phyloP scores from a whole-genome alignment of 495 filamentous ascomycete genomes.

The Cladorrhinum samala region DNA sequence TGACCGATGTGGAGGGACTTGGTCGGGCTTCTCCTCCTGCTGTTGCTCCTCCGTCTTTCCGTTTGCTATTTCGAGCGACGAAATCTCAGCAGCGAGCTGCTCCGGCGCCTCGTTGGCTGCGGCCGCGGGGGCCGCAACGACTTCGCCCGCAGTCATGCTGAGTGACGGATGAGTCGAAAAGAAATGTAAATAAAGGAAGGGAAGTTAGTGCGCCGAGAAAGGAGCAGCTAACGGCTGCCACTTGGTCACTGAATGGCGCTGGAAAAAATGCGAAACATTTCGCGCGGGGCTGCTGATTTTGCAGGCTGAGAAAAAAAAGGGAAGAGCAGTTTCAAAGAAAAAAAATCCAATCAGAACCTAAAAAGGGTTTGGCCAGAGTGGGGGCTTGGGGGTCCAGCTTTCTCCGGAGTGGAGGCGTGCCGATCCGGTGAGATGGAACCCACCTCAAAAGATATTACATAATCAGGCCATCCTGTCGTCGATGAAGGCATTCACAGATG shows the following conservation, averaged over 20 bases:
- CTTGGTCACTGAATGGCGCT: conserved; percentile 24
- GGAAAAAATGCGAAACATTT: conserved; percentile 16
- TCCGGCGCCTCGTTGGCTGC: conserved; percentile 11
- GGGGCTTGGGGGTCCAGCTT: not conserved
- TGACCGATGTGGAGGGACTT: conserved; percentile 42
- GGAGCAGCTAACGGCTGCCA: conserved; percentile 22
- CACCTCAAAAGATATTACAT: too few relatives aligned
- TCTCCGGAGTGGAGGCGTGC: not conserved
- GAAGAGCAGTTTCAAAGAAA: conserved; percentile 9
- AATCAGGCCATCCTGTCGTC: not conserved
- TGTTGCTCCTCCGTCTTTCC: conserved; percentile 3
- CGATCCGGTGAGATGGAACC: not conserved
- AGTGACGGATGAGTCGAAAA: not conserved
- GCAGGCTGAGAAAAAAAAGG: conserved; percentile 12
- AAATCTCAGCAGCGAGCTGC: conserved; percentile 24
- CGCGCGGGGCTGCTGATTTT: conserved; percentile 4
- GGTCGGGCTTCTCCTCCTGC: conserved; percentile 9
- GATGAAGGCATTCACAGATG: not conserved
- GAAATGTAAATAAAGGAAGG: not conserved
- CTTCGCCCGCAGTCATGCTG: conserved; percentile 19
- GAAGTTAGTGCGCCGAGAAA: conserved; percentile 14
- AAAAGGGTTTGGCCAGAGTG: conserved; percentile 11
- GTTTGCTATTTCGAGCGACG: conserved; percentile 24
- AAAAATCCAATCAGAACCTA: conserved; percentile 4
- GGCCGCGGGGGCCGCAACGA: conserved; percentile 6